Conservation (phyloP, 2,329 filamentous ascomycete genomes). For the Trichophyton simii region DNA sequence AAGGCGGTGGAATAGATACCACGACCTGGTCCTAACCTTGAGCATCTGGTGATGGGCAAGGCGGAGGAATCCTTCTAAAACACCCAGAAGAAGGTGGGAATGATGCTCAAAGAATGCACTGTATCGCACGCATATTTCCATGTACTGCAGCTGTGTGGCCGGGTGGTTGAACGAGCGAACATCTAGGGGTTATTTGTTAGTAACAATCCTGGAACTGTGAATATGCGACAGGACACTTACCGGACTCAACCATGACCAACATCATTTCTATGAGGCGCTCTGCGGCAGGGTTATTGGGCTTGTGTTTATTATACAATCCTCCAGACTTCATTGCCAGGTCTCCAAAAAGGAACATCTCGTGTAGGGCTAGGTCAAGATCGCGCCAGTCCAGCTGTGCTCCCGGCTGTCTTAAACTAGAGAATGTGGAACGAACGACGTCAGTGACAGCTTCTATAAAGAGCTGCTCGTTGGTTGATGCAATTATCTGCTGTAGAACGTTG, state of each 20-base stretch:
- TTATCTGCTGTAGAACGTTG: slow-evolving; percentile 81
- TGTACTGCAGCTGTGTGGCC: slow-evolving; percentile 86
- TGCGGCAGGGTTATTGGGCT: slow-evolving; percentile 64
- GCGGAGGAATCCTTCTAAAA: slow-evolving; percentile 81
- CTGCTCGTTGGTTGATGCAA: slow-evolving; percentile 75
- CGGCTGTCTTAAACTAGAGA: slow-evolving; percentile 63
- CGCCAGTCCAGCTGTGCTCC: slow-evolving; percentile 77
- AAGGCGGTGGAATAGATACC: slow-evolving; percentile 92
- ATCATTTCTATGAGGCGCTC: slow-evolving; percentile 84
- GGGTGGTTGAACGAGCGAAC: slow-evolving; percentile 79
- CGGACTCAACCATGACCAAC: slow-evolving; percentile 85
- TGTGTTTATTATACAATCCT: slow-evolving; percentile 73
- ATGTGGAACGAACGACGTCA: slow-evolving; percentile 75
- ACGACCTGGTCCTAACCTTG: slow-evolving; percentile 78
- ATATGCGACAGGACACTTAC: slow-evolving; percentile 38
- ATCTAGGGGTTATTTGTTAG: slow-evolving; percentile 37
- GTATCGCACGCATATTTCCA: slow-evolving; percentile 96
- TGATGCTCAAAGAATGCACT: slow-evolving; percentile 84
- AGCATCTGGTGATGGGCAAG: slow-evolving; percentile 80
- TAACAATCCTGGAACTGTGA: neutral
- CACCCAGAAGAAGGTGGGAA: slow-evolving; percentile 65
- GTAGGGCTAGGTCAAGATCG: slow-evolving; percentile 80
- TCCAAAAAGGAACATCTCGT: slow-evolving; percentile 93
- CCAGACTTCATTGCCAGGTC: slow-evolving; percentile 84
- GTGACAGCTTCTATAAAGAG: slow-evolving; percentile 83